These are phyloP conservation scores for Mycosphaerella arachidis DNA, from an alignment of 2,329 filamentous ascomycete genomes.

Conservation along the genomic window DNA sequence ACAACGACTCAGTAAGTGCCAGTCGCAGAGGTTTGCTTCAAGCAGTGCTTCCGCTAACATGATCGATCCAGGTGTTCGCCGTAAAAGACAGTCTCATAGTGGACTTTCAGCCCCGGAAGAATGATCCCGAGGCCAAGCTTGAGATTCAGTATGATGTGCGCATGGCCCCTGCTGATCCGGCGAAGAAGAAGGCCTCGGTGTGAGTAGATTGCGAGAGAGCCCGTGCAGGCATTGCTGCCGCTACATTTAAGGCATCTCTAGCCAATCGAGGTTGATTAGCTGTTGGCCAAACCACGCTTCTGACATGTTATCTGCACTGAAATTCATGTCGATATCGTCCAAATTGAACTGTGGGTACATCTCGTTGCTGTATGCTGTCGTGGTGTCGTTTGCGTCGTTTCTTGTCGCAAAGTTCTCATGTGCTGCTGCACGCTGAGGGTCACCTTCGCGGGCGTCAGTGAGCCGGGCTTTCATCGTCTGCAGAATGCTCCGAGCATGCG, in stretches of 20 bases:
- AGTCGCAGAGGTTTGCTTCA: not conserved
- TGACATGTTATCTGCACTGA: constrained; percentile 22
- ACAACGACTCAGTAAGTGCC: constrained; percentile 10
- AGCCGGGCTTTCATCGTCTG: constrained; percentile 21
- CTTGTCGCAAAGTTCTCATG: not conserved
- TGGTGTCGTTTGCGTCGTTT: not conserved
- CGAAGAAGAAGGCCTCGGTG: constrained; percentile 3
- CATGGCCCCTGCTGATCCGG: constrained; percentile 10
- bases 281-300: constrained; percentile 27
- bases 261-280: constrained; percentile 24
- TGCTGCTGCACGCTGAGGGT: not conserved
- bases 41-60: not conserved
- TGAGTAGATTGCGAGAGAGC: not conserved
- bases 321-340: constrained; percentile 20
- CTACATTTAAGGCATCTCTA: constrained; percentile 17
- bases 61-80: not conserved
- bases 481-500: constrained; percentile 21
- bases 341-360: constrained; percentile 14
- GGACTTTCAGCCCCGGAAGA: constrained; percentile 51
- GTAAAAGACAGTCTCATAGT: constrained; percentile 56
- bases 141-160: constrained; percentile 15
- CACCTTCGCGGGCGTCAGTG: not conserved
- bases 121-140: constrained; percentile 38
- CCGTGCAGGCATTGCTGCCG: not conserved
- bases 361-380: not conserved